Base-by-base conservation (phyloP, 163 green algal species). In the Coccomyxa subellipsoidea region DNA sequence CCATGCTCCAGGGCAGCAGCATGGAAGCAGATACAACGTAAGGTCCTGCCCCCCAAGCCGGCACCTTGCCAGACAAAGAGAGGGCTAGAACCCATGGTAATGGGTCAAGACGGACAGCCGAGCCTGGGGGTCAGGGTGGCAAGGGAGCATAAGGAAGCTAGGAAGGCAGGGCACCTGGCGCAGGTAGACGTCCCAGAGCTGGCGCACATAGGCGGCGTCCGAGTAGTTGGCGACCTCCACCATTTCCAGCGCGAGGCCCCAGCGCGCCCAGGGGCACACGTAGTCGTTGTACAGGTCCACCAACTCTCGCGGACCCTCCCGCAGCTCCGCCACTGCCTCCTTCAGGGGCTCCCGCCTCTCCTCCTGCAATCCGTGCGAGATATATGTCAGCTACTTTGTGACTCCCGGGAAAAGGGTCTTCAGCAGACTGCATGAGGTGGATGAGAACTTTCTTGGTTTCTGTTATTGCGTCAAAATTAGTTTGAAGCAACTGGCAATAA, bases 151-250 rank as follows among this genome's bases (percentile, higher is more conserved):
- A 79, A 34, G 27, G 73, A 75, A 27, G n/a, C n/a, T n/a, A 34
- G 77, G 4, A 2, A 36, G 29, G 78, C 34, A n/a, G 69, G 40
- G 8, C 4, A 69, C 76, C 76, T 85, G 78, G 27, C 72, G 70
- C 47, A 95, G 88, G 69, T 89, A 82, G 54, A 93, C 86, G 91
- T 98, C 94, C 94, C 94, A 98, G 47, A 98, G 88, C 78, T 95
- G 90, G 37, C 87, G 83, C 39, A 95, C 87, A 78, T 95, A 90
- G 35, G 83, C 83, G 7, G 89, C 36, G 31, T 93, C 92, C 31
- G 85, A 81, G 66, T 89, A 86, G 38, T 87, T 83, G 0, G 93
- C 89, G 80, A 96, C 90, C 80, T 93, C 84, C 69, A 96, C 88
- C 80, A 96, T 90, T 80, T 95, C 91, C 66, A 98, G 81, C 86